Percentiles rank a stretch among this genome's conserved stretches.
phyloP scores from a whole-genome alignment of 257 asterid genomes.

The Rauvolfia tetraphylla region DNA sequence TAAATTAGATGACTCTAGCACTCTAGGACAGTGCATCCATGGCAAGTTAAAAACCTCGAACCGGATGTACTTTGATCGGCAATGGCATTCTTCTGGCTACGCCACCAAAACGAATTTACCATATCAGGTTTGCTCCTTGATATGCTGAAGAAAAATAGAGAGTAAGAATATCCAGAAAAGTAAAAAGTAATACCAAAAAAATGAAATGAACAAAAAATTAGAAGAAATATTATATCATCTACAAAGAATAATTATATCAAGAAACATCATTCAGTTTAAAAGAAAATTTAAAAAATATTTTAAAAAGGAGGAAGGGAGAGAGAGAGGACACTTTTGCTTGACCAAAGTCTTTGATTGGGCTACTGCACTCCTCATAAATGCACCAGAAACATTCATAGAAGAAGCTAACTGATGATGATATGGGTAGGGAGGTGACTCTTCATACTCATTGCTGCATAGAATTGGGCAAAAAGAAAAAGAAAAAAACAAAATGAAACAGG shows the following conservation, averaged over 20 bases:
- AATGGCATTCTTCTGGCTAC: constrained; percentile 59
- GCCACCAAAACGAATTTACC: constrained; percentile 69
- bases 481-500: constrained; percentile 11
- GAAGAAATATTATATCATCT: neutral
- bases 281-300: too few relatives aligned
- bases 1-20: neutral
- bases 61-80: constrained; percentile 65
- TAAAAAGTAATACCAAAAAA: neutral
- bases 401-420: constrained; percentile 25
- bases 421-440: constrained; percentile 21
- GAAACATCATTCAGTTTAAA: neutral
- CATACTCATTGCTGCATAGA: constrained; percentile 21
- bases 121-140: constrained; percentile 69
- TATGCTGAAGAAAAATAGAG: constrained; percentile 49
- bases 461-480: constrained; percentile 15
- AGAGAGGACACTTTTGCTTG: constrained; percentile 19
- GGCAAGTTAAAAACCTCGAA: constrained; percentile 54
- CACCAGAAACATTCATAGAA: constrained; percentile 20
- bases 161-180: constrained; percentile 11
- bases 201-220: neutral
- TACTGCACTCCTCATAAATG: constrained; percentile 21
- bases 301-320: neutral
- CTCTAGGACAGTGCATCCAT: neutral
- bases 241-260: neutral
- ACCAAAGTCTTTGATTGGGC: constrained; percentile 13